phyloP scores from a whole-genome alignment of 1,284 basidiomycete genomes.

The Malassezia dermatis region DNA sequence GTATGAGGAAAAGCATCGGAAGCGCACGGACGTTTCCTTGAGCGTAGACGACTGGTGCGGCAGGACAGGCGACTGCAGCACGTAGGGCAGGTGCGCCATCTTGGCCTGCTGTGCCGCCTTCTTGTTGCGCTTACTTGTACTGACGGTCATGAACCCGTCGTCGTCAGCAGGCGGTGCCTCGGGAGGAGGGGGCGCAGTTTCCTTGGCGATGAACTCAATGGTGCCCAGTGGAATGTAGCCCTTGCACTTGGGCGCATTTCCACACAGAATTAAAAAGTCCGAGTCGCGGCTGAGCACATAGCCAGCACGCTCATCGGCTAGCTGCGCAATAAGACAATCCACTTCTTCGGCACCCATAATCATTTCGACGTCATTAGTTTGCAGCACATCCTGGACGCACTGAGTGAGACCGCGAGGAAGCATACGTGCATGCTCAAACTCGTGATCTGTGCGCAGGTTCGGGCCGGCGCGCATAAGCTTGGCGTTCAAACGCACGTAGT shows the following conservation, averaged over 20 bases:
- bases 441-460: slow-evolving; percentile 14
- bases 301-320: slow-evolving; percentile 16
- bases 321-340: slow-evolving; percentile 12
- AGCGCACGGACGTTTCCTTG: slow-evolving; percentile 4
- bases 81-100: slow-evolving; percentile 12
- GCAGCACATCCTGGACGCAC: slow-evolving; percentile 9
- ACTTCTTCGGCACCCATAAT: slow-evolving; percentile 17
- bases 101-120: slow-evolving; percentile 13
- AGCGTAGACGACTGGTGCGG: slow-evolving; percentile 4
- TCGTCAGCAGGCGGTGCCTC: slow-evolving; percentile 11
- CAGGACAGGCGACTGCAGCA: slow-evolving; percentile 11
- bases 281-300: slow-evolving; percentile 18
- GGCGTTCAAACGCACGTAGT: slow-evolving; percentile 17
- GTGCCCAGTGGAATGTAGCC: slow-evolving; percentile 10
- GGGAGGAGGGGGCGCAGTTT: slow-evolving; percentile 1
- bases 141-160: slow-evolving; percentile 14
- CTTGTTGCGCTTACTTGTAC: slow-evolving; percentile 6
- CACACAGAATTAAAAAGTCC: slow-evolving; percentile 17
- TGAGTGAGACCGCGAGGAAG: slow-evolving; percentile 13
- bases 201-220: slow-evolving; percentile 10
- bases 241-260: slow-evolving; percentile 15
- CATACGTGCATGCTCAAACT: slow-evolving; percentile 16
- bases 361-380: slow-evolving; percentile 4
- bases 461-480: slow-evolving; percentile 18
- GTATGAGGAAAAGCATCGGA: slow-evolving; percentile 16